Evolutionary conservation across 1,284 basidiomycete genomes (phyloP).

Genomic region (Phylloboletellus chloephorus): DNA sequence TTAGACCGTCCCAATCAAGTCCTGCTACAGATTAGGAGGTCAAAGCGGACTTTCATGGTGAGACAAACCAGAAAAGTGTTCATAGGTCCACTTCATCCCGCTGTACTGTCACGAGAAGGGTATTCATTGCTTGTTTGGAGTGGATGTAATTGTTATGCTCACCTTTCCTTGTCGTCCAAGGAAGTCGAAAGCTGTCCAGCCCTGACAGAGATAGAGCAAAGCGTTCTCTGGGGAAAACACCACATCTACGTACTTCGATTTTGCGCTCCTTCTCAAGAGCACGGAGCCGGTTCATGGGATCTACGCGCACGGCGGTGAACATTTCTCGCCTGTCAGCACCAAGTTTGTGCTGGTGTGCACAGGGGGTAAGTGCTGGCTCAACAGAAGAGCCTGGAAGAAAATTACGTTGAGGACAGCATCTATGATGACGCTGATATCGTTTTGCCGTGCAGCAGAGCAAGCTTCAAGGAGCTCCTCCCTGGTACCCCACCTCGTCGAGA

Average conservation of each 20-base stretch:
- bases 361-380: slow-evolving; percentile 6
- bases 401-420: slow-evolving; percentile 76
- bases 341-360: slow-evolving; percentile 57
- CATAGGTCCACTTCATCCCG: slow-evolving; percentile 57
- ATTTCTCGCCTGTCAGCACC: slow-evolving; percentile 80
- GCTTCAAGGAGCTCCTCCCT: slow-evolving; percentile 74
- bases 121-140: not conserved
- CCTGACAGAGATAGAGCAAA: slow-evolving; percentile 37
- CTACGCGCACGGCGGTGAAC: slow-evolving; percentile 73
- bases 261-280: slow-evolving; percentile 57
- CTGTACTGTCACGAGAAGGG: slow-evolving; percentile 50
- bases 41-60: not conserved
- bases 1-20: slow-evolving; percentile 80
- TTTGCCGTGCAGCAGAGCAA: slow-evolving; percentile 51
- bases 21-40: slow-evolving; percentile 39
- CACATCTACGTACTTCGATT: slow-evolving; percentile 52
- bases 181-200: slow-evolving; percentile 87
- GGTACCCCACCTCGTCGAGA: slow-evolving; percentile 87
- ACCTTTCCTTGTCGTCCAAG: slow-evolving; percentile 72
- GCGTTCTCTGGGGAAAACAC: slow-evolving; percentile 1
- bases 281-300: slow-evolving; percentile 56
- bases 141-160: slow-evolving; percentile 2
- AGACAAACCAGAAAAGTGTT: slow-evolving; percentile 66
- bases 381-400: slow-evolving; percentile 6
- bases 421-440: slow-evolving; percentile 63